Base-by-base conservation (phyloP, 2,329 filamentous ascomycete genomes). In the Talaromyces sp. region DNA sequence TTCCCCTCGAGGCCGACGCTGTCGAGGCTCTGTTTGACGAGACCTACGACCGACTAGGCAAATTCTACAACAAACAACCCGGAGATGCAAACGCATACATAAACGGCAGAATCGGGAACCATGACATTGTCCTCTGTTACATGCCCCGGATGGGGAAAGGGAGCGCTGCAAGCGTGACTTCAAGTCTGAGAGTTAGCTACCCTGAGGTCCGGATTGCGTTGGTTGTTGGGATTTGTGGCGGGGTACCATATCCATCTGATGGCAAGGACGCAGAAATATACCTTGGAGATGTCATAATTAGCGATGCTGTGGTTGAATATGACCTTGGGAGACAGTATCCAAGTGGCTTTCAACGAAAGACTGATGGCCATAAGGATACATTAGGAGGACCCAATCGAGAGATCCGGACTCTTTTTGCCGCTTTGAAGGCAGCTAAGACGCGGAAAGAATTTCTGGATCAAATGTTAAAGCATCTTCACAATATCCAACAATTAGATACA, bases 1-100 rank as follows among this genome's bases (percentile, higher is more conserved):
- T 64, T 9, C 31, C 63, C 7, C 63, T 45, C 25, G 63, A 65
- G 57, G 49, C 63, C 13, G 57, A 65, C 11, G 57, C 63, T 6
- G 63, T 61, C 13, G 35, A 37, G 52, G 37, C 25, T 11, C 13
- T 56, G 2, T 56, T 45, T 10, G 63, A 65, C 13, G 49, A 61
- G n/a, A 11, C 15, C 13, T 65, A 61, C 27, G 39, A 65, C 41
- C 11, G 52, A 3, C 15, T 54, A 10, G 57, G 37, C 3, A 33
- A 35, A 7, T 7, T 25, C 25, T 64, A 64, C 3, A 45, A 45
- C 2, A 64, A 61, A 27, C 27, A 15, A 2, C 6, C 5, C 4
- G 57, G 37, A 13, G 63, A 54, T 49, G n/a, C 11, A 3, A 65
- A 65, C 39, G 11, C 39, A n/a, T 65, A 65, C 13, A 25, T 37